These are phyloP conservation scores for Isatis tinctoria DNA, from an alignment of 345 rosid genomes.

Conservation along the genomic window DNA sequence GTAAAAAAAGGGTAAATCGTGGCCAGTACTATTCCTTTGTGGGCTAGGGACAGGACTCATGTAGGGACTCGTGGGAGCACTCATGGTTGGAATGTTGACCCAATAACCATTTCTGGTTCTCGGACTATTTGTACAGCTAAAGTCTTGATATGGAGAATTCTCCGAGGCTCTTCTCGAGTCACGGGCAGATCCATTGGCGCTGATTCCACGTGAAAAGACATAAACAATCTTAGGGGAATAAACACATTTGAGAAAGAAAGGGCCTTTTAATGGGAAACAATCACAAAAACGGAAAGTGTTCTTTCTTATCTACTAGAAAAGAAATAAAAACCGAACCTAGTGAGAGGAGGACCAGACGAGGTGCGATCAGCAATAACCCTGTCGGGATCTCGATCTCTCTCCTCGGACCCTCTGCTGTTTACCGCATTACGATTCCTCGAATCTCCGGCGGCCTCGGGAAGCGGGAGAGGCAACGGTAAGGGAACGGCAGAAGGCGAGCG, in stretches of 20 bases:
- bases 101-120: conserved; percentile 36
- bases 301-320: too few species aligned
- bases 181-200: conserved; percentile 32
- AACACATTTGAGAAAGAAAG: neutral
- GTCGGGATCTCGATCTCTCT: conserved; percentile 32
- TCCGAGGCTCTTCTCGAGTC: conserved; percentile 40
- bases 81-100: conserved; percentile 51
- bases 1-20: conserved; percentile 38
- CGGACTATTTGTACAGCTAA: conserved; percentile 26
- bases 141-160: conserved; percentile 33
- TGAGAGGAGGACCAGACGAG: conserved; percentile 34
- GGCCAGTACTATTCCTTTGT: conserved; percentile 34
- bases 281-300: neutral
- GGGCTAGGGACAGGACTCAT: conserved; percentile 62
- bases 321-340: conserved; percentile 44
- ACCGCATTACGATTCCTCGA: conserved; percentile 33
- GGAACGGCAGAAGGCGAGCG: conserved; percentile 47
- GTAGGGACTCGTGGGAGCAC: conserved; percentile 65
- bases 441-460: conserved; percentile 43
- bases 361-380: conserved; percentile 32
- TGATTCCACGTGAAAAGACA: conserved; percentile 12
- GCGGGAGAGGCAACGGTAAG: conserved; percentile 56
- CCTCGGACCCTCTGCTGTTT: conserved; percentile 33
- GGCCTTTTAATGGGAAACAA: too few species aligned
- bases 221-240: neutral